These are phyloP conservation scores for Chlorella sp. DNA, from an alignment of 139 green algal genomes.

Conservation along the genomic window DNA sequence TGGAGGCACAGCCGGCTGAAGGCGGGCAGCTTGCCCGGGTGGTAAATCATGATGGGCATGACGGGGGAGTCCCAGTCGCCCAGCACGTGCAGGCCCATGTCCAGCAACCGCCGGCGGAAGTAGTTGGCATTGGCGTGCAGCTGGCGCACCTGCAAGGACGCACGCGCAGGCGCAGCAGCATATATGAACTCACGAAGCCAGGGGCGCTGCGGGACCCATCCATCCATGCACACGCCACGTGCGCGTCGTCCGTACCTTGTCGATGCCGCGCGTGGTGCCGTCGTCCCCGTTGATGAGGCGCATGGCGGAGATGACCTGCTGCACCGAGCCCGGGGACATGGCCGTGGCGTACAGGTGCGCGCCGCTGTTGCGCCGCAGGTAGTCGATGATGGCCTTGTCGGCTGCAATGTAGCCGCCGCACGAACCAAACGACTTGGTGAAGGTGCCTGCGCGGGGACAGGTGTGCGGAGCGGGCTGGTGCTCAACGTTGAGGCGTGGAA, in stretches of 20 bases:
- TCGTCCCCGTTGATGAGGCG: slow-evolving; percentile 65
- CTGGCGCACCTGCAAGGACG: slow-evolving; percentile 64
- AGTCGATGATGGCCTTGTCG: slow-evolving; percentile 59
- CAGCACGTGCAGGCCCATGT: slow-evolving; percentile 85
- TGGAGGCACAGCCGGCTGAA: slow-evolving; percentile 71
- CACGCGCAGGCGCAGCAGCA: neutral
- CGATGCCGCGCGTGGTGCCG: slow-evolving; percentile 23
- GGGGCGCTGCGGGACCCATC: neutral
- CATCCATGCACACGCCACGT: neutral
- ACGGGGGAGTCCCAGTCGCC: slow-evolving; percentile 93
- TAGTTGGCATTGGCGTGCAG: slow-evolving; percentile 93
- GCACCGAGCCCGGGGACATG: slow-evolving; percentile 77
- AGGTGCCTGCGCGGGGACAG: slow-evolving; percentile 73
- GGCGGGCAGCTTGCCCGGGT: slow-evolving; percentile 43
- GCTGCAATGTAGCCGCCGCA: slow-evolving; percentile 91
- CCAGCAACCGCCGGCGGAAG: slow-evolving; percentile 52
- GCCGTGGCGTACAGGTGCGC: slow-evolving; percentile 77
- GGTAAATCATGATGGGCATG: slow-evolving; percentile 89
- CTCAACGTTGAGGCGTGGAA: no score
- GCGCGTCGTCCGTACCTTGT: slow-evolving; percentile 18
- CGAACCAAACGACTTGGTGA: slow-evolving; percentile 98
- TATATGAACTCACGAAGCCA: neutral
- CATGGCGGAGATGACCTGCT: slow-evolving; percentile 74
- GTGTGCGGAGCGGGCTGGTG: no score
- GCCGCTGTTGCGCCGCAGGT: slow-evolving; percentile 62